Percentiles rank a stretch among this genome's conserved stretches.
Conservation (phyloP, 1,284 basidiomycete genomes). For the Leccinum solheimii region DNA sequence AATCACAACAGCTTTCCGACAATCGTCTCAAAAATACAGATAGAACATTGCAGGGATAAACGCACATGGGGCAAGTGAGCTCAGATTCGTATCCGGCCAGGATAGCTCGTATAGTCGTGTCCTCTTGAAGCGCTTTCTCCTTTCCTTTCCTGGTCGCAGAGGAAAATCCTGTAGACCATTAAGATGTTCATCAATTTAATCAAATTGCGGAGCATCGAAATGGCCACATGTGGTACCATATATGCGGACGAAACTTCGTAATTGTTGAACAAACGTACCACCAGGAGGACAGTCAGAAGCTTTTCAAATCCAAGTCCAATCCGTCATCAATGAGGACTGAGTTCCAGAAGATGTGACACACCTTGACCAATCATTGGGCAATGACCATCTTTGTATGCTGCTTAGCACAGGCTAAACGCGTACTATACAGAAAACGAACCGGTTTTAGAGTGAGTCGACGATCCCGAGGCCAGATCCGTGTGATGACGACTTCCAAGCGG, state of each 20-base stretch:
- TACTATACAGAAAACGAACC: constrained; percentile 10
- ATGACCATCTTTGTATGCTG: constrained; percentile 10
- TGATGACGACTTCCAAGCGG: not conserved
- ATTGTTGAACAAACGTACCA: constrained; percentile 20
- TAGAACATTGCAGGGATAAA: constrained; percentile 8
- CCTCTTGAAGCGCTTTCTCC: constrained; percentile 17
- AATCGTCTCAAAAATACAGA: constrained; percentile 5
- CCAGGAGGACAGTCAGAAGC: not conserved
- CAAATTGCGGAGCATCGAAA: constrained; percentile 5
- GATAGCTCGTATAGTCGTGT: constrained; percentile 17
- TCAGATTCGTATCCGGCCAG: constrained; percentile 50
- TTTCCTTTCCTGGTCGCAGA: constrained; percentile 28
- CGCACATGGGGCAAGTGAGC: constrained; percentile 57
- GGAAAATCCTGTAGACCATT: not conserved
- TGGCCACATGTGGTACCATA: not conserved
- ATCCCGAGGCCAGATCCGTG: not conserved
- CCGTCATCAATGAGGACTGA: not conserved
- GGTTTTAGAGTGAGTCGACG: not conserved
- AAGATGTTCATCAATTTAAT: constrained; percentile 1
- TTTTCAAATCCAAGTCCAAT: constrained; percentile 4
- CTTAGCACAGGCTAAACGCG: constrained; percentile 2
- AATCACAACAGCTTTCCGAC: constrained; percentile 50
- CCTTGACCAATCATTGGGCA: not conserved
- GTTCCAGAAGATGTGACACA: constrained; percentile 4
- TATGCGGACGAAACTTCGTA: not conserved